phyloP scores from a whole-genome alignment of 495 filamentous ascomycete genomes.

The Penicillium canariense region DNA sequence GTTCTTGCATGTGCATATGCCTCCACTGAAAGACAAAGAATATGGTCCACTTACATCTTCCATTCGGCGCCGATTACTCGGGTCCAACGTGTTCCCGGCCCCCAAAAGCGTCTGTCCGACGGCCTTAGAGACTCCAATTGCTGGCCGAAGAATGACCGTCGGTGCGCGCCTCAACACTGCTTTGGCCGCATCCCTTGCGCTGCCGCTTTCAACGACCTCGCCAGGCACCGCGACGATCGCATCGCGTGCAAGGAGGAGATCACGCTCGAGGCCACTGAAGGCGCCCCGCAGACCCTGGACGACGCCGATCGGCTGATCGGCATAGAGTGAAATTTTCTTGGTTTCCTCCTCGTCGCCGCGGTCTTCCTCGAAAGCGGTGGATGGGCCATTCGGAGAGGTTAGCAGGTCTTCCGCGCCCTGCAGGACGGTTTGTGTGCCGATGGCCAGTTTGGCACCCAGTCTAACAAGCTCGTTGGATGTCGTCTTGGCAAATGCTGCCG shows the following conservation, averaged over 20 bases:
- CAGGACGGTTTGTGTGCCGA: slow-evolving; percentile 88
- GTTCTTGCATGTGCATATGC: not conserved
- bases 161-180: slow-evolving; percentile 81
- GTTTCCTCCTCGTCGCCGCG: slow-evolving; percentile 60
- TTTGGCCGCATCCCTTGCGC: slow-evolving; percentile 74
- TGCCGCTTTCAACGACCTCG: slow-evolving; percentile 83
- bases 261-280: slow-evolving; percentile 76
- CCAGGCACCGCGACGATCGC: slow-evolving; percentile 93
- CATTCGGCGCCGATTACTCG: slow-evolving; percentile 72
- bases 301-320: slow-evolving; percentile 86
- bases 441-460: slow-evolving; percentile 89
- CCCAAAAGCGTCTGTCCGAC: slow-evolving; percentile 87
- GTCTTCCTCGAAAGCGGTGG: slow-evolving; percentile 52
- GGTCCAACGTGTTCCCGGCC: slow-evolving; percentile 90
- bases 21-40: not conserved
- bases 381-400: slow-evolving; percentile 37
- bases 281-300: slow-evolving; percentile 81
- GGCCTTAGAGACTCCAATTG: slow-evolving; percentile 86
- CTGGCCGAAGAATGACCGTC: slow-evolving; percentile 85
- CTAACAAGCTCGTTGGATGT: slow-evolving; percentile 89
- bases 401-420: slow-evolving; percentile 84
- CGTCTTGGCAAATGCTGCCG: slow-evolving; percentile 82
- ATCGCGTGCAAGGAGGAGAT: slow-evolving; percentile 78
- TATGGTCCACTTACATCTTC: slow-evolving; percentile 70
- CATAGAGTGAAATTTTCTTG: slow-evolving; percentile 82